A percentile compares a stretch with the other conserved stretches of the same genome.
phyloP scores from a whole-genome alignment of 2,329 filamentous ascomycete genomes.

The Alternaria incomplexa region DNA sequence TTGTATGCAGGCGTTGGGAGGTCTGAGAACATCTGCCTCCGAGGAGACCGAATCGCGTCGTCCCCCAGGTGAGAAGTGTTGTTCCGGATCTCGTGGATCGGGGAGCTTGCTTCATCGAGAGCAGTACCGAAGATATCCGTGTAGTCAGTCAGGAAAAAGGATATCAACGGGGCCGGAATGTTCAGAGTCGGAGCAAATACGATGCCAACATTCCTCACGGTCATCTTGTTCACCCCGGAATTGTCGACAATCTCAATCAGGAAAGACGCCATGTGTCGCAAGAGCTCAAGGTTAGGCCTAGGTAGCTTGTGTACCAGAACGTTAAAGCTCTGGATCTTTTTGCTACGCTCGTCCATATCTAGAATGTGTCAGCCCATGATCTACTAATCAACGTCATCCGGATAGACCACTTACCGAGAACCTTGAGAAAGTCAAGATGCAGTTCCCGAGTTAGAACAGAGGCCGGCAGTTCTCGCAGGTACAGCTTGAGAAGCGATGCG shows the following conservation, averaged over 20 bases:
- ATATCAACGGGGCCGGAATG: conserved; percentile 93
- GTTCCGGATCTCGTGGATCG: conserved; percentile 55
- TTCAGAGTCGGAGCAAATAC: conserved; percentile 98
- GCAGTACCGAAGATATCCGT: conserved; percentile 80
- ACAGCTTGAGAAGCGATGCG: conserved; percentile 90
- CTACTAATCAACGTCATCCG: background rate
- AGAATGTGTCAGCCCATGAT: conserved; percentile 28
- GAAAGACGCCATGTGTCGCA: conserved; percentile 86
- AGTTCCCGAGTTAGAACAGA: conserved; percentile 91
- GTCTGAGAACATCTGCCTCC: conserved; percentile 70
- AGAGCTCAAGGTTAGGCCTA: conserved; percentile 76
- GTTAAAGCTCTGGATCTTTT: conserved; percentile 79
- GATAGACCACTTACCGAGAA: conserved; percentile 62
- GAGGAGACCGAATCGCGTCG: conserved; percentile 68
- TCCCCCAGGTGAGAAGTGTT: conserved; percentile 52
- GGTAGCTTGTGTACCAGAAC: conserved; percentile 82
- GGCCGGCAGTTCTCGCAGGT: conserved; percentile 87
- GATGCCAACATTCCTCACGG: conserved; percentile 91
- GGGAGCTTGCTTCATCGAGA: conserved; percentile 60
- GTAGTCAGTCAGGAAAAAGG: conserved; percentile 90
- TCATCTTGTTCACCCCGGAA: conserved; percentile 94
- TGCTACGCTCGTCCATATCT: conserved; percentile 75
- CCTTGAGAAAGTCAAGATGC: conserved; percentile 84
- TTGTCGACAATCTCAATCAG: conserved; percentile 93
- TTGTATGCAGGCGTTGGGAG: conserved; percentile 69